Conservation (phyloP, 2,329 filamentous ascomycete genomes). For the Alternaria triticimaculans region DNA sequence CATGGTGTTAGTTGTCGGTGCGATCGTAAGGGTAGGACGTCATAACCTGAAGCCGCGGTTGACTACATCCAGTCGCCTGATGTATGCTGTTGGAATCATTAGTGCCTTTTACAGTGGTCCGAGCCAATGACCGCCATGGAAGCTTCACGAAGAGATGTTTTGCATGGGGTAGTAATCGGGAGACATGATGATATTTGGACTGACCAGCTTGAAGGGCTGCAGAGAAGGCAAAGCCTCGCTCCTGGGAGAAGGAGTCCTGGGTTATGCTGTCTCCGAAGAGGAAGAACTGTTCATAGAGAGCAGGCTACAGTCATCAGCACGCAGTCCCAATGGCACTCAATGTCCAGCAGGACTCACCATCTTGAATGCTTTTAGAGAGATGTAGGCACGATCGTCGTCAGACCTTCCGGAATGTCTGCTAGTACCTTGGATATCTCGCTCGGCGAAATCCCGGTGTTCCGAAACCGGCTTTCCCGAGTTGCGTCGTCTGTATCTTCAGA, state of each 20-base stretch:
- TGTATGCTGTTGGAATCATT: conserved; percentile 64
- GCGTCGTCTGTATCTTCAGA: neutral
- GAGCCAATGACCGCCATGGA: neutral
- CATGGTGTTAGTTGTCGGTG: conserved; percentile 13
- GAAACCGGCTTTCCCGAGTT: neutral
- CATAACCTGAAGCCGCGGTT: conserved; percentile 78
- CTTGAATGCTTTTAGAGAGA: neutral
- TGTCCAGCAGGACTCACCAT: conserved; percentile 15
- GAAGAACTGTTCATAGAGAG: conserved; percentile 59
- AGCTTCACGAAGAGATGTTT: neutral
- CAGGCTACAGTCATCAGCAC: conserved; percentile 27
- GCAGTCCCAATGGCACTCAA: neutral
- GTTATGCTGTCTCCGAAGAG: conserved; percentile 92
- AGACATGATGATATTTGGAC: conserved; percentile 33
- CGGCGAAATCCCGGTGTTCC: conserved; percentile 2
- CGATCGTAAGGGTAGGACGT: neutral
- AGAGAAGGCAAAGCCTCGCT: conserved; percentile 75
- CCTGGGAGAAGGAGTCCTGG: conserved; percentile 67
- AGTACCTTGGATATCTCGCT: neutral
- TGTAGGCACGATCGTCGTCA: neutral
- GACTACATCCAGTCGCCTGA: conserved; percentile 80
- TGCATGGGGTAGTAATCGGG: conserved; percentile 1
- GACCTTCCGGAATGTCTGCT: neutral
- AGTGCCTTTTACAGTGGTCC: neutral
- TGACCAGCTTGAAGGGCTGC: conserved; percentile 73